Conservation (phyloP, 2,329 filamentous ascomycete genomes). For the Pseudogymnoascus verrucosus region DNA sequence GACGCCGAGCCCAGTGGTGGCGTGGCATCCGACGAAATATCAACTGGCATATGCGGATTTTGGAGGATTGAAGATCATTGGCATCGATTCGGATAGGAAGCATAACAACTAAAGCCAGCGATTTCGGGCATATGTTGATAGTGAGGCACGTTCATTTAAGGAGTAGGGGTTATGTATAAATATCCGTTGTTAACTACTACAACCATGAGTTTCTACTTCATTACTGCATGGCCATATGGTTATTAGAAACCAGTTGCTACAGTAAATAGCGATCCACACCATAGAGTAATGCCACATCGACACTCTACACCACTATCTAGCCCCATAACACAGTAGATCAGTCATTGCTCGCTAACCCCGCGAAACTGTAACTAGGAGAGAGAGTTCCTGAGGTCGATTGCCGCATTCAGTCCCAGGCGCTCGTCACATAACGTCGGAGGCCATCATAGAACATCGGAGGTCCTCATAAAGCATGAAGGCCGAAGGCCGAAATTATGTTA, state of each 20-base stretch:
- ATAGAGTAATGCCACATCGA: background rate
- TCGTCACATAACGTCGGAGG: background rate
- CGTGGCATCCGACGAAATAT: conserved; percentile 70
- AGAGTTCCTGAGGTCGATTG: background rate
- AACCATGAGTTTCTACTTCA: background rate
- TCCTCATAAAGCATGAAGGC: background rate
- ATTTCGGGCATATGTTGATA: background rate
- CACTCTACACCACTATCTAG: background rate
- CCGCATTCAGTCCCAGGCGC: background rate
- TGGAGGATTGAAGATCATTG: conserved; percentile 54
- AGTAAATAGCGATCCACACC: background rate
- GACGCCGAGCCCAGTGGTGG: conserved; percentile 56
- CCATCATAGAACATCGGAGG: background rate
- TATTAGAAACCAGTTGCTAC: background rate
- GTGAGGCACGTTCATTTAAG: background rate
- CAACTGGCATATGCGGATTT: conserved; percentile 66
- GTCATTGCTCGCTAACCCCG: background rate
- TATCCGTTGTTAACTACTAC: background rate
- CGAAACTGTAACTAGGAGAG: background rate
- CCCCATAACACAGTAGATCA: background rate
- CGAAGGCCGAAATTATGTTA: background rate
- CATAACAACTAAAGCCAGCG: conserved; percentile 18
- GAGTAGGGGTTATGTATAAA: background rate
- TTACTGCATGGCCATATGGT: background rate
- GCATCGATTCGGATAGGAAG: conserved; percentile 43